phyloP scores from a whole-genome alignment of 1,284 basidiomycete species.

The Puccinia horiana region DNA sequence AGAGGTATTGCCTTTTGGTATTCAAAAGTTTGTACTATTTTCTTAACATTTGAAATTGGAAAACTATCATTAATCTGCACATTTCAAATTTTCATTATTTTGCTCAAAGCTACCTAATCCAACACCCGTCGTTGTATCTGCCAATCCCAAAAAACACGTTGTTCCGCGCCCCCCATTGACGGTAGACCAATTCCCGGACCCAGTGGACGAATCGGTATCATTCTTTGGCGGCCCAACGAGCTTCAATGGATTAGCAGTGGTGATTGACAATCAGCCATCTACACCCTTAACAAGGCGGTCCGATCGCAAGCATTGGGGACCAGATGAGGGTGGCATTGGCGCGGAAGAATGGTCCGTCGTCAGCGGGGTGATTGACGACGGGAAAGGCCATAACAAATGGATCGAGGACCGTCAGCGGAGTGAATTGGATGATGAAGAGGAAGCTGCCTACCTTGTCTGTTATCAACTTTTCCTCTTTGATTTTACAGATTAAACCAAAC shows the following conservation, averaged over 20 bases:
- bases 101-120: conserved; percentile 49
- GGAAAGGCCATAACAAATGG: conserved; percentile 53
- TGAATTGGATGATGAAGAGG: conserved; percentile 50
- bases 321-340: conserved; percentile 49
- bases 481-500: not conserved
- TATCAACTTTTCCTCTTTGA: not conserved
- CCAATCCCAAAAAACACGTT: conserved; percentile 45
- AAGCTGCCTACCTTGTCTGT: conserved; percentile 54
- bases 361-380: conserved; percentile 56
- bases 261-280: conserved; percentile 55
- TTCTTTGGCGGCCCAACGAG: conserved; percentile 54
- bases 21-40: conserved; percentile 52
- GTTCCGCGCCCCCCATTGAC: conserved; percentile 49
- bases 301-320: conserved; percentile 51
- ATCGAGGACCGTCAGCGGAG: conserved; percentile 52
- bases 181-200: conserved; percentile 49
- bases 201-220: conserved; percentile 53
- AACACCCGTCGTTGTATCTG: conserved; percentile 50
- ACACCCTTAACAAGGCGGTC: conserved; percentile 53
- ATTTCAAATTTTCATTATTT: not conserved
- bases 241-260: conserved; percentile 56
- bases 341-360: conserved; percentile 54
- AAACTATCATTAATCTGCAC: not conserved
- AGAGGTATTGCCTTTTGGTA: conserved; percentile 57
- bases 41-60: conserved; percentile 6